Base-by-base conservation (phyloP, 1,284 basidiomycete genomes). In the Cystobasidium sp. region DNA sequence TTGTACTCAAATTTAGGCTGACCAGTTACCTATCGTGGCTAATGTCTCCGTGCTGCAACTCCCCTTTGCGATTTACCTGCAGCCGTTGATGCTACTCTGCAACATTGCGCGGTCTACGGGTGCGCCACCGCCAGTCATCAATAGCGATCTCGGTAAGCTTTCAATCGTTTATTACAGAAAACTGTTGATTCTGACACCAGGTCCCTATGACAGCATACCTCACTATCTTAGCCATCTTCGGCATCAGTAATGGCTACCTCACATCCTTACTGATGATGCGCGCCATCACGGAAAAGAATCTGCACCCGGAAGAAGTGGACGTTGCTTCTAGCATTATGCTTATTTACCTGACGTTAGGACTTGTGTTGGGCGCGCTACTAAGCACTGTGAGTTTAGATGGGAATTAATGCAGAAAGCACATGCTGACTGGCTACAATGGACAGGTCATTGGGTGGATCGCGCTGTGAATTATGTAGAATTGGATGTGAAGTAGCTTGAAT, bases 71-170 rank as follows among this genome's bases (percentile, higher is more conserved):
- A 14, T 39, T 1, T 31, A 20, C 18, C 10, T 16, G 3, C 76
- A 80, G 79, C 80, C 80, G 0, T 66, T 80, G 5, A 79, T 80
- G 71, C 73, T 80, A 12, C 44, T 79, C 14, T 80, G 80, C 75
- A 80, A 80, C 64, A 72, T 76, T 43, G 56, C 75, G 20, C 70
- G 76, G 39, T 72, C 77, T 39, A 65, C 75, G 4, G 76, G 74
- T 2, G 62, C 68, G 0, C 51, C 41, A 6, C 61, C 68, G 12
- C 62, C 78, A 0, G 1, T 79, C 59, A 77, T 81, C 56, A 75
- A 74, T 8, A 79, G 77, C 12, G 80, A 81, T 65, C 16, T 77
- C 2, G 75, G 80, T 79, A 56, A 24, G 78, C 58, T n/a, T 10
- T 14, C 55, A 44, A 24, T 22, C 31, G 9, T 2, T 9, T 10